phyloP scores from a whole-genome alignment of 1,139 yeast genomes.

The Chernovozyma sophiae-reginae region DNA sequence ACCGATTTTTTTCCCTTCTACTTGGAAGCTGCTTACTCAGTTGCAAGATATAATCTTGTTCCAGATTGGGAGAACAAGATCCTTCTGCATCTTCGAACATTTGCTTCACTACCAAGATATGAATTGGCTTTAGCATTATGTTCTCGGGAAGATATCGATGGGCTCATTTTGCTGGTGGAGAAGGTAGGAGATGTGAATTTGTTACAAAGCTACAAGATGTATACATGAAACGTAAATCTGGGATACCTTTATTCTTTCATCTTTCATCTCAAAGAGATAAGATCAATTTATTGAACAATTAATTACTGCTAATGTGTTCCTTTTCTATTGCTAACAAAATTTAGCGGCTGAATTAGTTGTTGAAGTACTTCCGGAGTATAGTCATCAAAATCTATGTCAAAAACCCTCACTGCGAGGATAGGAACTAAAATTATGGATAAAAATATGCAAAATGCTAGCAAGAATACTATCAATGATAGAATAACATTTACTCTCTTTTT shows the following conservation, averaged over 20 bases:
- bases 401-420: constrained; percentile 22
- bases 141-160: constrained; percentile 9
- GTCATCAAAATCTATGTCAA: constrained; percentile 33
- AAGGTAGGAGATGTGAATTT: background rate
- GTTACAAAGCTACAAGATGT: background rate
- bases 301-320: no score
- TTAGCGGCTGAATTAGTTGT: constrained; percentile 39
- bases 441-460: constrained; percentile 34
- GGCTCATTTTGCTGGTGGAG: constrained; percentile 8
- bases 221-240: no score
- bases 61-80: constrained; percentile 17
- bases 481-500: constrained; percentile 25
- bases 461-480: constrained; percentile 36
- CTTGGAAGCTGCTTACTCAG: constrained; percentile 40
- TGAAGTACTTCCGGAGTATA: constrained; percentile 32
- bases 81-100: constrained; percentile 14
- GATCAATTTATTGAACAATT: no score
- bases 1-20: constrained; percentile 50
- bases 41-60: constrained; percentile 13
- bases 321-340: no score
- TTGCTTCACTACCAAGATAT: constrained; percentile 24
- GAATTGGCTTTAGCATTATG: constrained; percentile 21
- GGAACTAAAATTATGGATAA: constrained; percentile 41
- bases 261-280: no score
- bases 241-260: no score